A percentile compares a stretch with the other conserved stretches of the same genome.
phyloP scores from a whole-genome alignment of 2,329 filamentous ascomycete genomes.

The Cladorrhinum sp. region DNA sequence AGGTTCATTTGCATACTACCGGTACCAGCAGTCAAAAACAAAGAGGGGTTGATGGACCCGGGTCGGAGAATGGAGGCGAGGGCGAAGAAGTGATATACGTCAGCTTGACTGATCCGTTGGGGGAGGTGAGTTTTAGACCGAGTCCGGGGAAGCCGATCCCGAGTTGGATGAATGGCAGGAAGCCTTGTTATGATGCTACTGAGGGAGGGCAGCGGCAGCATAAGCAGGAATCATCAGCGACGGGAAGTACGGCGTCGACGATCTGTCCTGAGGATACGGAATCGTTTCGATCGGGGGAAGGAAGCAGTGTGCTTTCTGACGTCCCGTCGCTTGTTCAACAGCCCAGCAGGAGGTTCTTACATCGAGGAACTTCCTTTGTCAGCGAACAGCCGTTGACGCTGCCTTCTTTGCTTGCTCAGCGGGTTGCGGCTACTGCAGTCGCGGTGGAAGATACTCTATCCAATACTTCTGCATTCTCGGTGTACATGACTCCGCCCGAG shows the following conservation, averaged over 20 bases:
- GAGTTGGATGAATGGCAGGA: slow-evolving; percentile 39
- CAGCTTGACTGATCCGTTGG: slow-evolving; percentile 48
- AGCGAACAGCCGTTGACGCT: slow-evolving; percentile 40
- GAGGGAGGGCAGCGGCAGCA: too few species aligned
- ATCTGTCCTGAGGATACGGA: not conserved
- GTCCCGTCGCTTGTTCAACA: not conserved
- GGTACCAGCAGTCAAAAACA: too few species aligned
- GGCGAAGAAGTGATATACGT: slow-evolving; percentile 43
- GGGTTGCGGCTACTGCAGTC: slow-evolving; percentile 14
- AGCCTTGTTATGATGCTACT: slow-evolving; percentile 16
- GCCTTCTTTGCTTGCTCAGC: slow-evolving; percentile 34
- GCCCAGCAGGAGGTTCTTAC: slow-evolving; percentile 3
- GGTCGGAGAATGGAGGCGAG: not conserved
- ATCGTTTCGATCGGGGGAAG: not conserved
- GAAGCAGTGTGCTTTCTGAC: not conserved
- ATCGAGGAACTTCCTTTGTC: slow-evolving; percentile 32
- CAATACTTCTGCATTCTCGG: slow-evolving; percentile 15
- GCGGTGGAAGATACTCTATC: slow-evolving; percentile 21
- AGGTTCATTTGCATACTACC: not conserved
- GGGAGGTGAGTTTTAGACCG: slow-evolving; percentile 45
- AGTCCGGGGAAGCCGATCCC: slow-evolving; percentile 52
- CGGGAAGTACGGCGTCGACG: not conserved
- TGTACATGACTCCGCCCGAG: slow-evolving; percentile 34
- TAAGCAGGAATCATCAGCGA: not conserved
- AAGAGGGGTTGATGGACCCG: not conserved